Conservation (phyloP, 2,329 filamentous ascomycete species). For the Penicillium sp. region DNA sequence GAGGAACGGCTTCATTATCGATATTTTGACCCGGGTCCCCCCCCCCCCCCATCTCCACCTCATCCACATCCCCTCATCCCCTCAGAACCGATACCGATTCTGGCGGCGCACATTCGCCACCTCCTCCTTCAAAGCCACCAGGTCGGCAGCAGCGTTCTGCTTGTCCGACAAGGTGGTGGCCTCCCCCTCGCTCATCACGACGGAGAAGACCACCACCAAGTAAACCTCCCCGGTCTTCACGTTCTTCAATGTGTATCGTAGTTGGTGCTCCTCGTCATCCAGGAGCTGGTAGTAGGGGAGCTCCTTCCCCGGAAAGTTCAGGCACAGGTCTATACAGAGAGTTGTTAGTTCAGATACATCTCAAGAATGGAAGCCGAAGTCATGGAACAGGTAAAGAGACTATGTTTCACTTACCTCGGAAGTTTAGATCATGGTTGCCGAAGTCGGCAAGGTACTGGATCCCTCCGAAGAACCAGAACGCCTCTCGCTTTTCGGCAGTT, state of each 20-base stretch:
- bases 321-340: conserved; percentile 35
- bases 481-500: conserved; percentile 53
- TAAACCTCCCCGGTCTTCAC: conserved; percentile 71
- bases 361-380: neutral
- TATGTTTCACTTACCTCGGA: conserved; percentile 58
- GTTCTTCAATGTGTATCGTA: conserved; percentile 92
- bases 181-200: conserved; percentile 53
- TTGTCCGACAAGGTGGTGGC: neutral
- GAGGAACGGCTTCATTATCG: too few species aligned
- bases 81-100: too few species aligned
- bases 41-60: too few species aligned
- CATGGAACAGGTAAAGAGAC: neutral
- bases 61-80: too few species aligned
- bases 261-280: conserved; percentile 72
- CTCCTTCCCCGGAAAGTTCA: conserved; percentile 39
- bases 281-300: conserved; percentile 41
- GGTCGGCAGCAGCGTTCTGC: too few species aligned
- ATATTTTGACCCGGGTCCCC: too few species aligned
- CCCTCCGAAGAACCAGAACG: conserved; percentile 63
- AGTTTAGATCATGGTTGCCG: conserved; percentile 90
- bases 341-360: neutral
- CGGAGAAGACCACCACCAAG: conserved; percentile 76
- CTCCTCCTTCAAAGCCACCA: too few species aligned
- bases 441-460: conserved; percentile 69
- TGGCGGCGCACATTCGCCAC: too few species aligned